Base-by-base conservation (phyloP, 352 stramenopile species). In the Phytophthora tubulina region DNA sequence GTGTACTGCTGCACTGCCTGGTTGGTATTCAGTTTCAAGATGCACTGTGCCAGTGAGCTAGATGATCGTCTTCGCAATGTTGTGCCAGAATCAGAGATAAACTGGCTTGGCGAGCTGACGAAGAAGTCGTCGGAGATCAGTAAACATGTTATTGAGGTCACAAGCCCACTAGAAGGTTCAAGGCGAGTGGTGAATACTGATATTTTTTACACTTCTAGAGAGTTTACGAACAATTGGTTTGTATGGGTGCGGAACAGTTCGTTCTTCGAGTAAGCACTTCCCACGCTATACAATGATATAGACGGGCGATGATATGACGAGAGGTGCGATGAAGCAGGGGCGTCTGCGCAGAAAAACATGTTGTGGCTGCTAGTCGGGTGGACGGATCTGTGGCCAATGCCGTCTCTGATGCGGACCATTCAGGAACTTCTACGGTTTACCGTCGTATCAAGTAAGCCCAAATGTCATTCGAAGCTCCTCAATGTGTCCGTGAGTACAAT, bases 201-300 rank as follows among this genome's bases (percentile, higher is more conserved):
- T 38, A 80, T 80, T 57, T 79, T 69, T 44, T 83, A 83, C 45
- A 80, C 59, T 80, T 0, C 52, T 79, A 3, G 56, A 75, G 11
- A 63, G 51, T 31, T 35, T 83, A 3, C 38, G 76, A 35, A 36
- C 69, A 4, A 70, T 75, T 14, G 69, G 69, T 6, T 17, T 80
- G 0, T 78, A 71, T 36, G 63, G 62, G 5, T 30, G 68, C 15
- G 68, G 72, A 4, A 79, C 66, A 0, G 55, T 79, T 11, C 62
- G 63, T 10, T 10, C 31, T 1, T 30, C 30, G n/a, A 73, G 58
- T 39, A 68, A 67, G 30, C 58, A 75, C 21, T 81, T 79, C 15
- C 66, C 66, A 0, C 35, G 39, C 38, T 65, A 64, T 50, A 57
- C 51, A 7, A 53, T 65, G 44, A 15, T 64, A 46, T n/a, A 59